Evolutionary conservation across 2,329 filamentous ascomycete species (phyloP), one percentile per base, ranked within the genome.

Genomic region (Teratosphaeria epicoccoides): DNA sequence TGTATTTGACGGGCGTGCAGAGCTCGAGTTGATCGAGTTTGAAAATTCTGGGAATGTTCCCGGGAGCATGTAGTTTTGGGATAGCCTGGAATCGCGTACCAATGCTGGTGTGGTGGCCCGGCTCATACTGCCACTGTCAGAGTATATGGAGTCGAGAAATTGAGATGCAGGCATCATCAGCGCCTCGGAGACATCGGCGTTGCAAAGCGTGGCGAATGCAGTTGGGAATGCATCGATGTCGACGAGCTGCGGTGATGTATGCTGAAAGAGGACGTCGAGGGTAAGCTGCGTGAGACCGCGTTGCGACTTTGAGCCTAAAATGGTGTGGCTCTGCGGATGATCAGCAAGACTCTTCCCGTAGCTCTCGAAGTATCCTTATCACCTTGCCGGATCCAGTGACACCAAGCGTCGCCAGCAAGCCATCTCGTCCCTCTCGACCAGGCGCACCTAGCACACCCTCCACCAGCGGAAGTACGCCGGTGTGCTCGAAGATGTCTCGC

Each of bases 311-410:
- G 88, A 94, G 51, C 93, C 93, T 14, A 98, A 79, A 54, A 97
- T 95, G 0, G 93, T 98, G 68, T 98, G 91, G 57, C 88, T 94
- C 91, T 96, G 64, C 20, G 20, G 3, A 11, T 12, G 33, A 43
- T 60, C 49, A 60, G 50, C 43, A 45, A 7, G n/a, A n/a, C 11
- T 29, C 23, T 45, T 43, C 37, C 6, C 12, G 14, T 7, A 17
- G 3, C 14, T 28, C 46, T 9, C 12, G 7, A 3, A 24, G 24
- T 6, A 4, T 23, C 3, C 49, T 45, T 40, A 40, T n/a, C 64
- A 95, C 91, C 83, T 98, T 98, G 68, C 93, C 93, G 47, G 90
- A 96, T 11, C 93, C 93, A 6, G 91, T 96, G 43, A 96, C 89
- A 14, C 93, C 93, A 52, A 98, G 70, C 6, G 93, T 97, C 25